A percentile compares a stretch with the other conserved stretches of the same genome.
Evolutionary conservation across 805 yeast species (phyloP).

Genomic region (Metschnikowia dekortorum): DNA sequence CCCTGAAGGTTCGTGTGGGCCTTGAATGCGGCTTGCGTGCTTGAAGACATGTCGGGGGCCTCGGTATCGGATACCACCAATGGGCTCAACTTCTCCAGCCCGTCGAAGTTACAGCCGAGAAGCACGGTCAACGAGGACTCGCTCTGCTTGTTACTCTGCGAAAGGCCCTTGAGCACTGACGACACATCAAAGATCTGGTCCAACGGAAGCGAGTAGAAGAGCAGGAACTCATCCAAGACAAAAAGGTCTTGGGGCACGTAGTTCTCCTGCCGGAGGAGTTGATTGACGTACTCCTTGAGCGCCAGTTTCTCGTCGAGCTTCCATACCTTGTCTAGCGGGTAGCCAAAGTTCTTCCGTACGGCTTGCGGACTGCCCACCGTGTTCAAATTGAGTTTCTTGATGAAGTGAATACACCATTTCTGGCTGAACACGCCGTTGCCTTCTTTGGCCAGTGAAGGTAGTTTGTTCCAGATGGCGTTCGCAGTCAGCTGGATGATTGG

Average conservation of each 20-base stretch:
- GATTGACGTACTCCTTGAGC: slow-evolving; percentile 40
- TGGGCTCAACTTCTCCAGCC: slow-evolving; percentile 59
- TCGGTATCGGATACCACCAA: slow-evolving; percentile 58
- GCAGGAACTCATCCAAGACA: slow-evolving; percentile 56
- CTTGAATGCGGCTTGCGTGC: slow-evolving; percentile 21
- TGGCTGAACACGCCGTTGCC: slow-evolving; percentile 64
- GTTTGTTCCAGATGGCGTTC: slow-evolving; percentile 55
- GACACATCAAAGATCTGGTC: slow-evolving; percentile 51
- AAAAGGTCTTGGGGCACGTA: slow-evolving; percentile 51
- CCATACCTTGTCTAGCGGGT: slow-evolving; percentile 50
- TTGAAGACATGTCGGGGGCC: slow-evolving; percentile 31
- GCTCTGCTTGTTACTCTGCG: slow-evolving; percentile 32
- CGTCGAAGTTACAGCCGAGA: slow-evolving; percentile 61
- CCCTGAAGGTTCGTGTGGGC: slow-evolving; percentile 7
- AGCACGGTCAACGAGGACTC: slow-evolving; percentile 49
- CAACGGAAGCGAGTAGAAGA: slow-evolving; percentile 56
- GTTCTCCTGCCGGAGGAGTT: slow-evolving; percentile 25
- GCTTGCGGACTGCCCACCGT: slow-evolving; percentile 45
- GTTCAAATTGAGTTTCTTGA: slow-evolving; percentile 47
- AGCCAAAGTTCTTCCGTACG: slow-evolving; percentile 26
- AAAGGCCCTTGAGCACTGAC: slow-evolving; percentile 40
- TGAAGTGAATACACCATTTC: slow-evolving; percentile 55
- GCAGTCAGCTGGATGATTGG: slow-evolving; percentile 64
- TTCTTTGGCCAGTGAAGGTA: slow-evolving; percentile 51
- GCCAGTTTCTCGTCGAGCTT: slow-evolving; percentile 51